A percentile compares a stretch with the other conserved stretches of the same genome.
Conservation (phyloP, 345 rosid species). For the rapeseed (Brassica napus) region DNA sequence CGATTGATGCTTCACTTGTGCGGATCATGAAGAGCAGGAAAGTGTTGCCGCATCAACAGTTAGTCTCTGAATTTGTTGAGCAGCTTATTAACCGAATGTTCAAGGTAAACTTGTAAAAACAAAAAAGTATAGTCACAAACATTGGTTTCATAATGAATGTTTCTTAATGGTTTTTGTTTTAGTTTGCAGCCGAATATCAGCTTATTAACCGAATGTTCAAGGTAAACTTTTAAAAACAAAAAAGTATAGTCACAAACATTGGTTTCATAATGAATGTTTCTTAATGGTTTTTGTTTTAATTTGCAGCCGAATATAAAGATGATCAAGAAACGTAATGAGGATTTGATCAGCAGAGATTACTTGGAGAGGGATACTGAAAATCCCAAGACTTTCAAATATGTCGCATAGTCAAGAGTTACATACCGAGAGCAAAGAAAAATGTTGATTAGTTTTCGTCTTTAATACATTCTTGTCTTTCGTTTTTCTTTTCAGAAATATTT, state of each 20-base stretch:
- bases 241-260: background rate
- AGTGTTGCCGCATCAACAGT: conserved; percentile 67
- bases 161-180: background rate
- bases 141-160: background rate
- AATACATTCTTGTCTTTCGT: background rate
- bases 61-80: conserved; percentile 79
- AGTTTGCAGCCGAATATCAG: conserved; percentile 63
- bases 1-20: conserved; percentile 87
- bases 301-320: conserved; percentile 72
- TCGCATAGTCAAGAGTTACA: conserved; percentile 45
- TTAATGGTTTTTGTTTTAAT: background rate
- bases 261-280: background rate
- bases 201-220: conserved; percentile 88
- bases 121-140: background rate
- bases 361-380: conserved; percentile 76
- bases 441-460: background rate
- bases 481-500: background rate
- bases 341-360: conserved; percentile 71
- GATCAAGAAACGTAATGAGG: conserved; percentile 88
- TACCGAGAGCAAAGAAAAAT: background rate
- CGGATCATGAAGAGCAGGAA: conserved; percentile 92
- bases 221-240: conserved; percentile 19
- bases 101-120: conserved; percentile 42
- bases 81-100: conserved; percentile 86
- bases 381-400: conserved; percentile 56